Evolutionary conservation across 495 filamentous ascomycete genomes (phyloP).

Genomic region (Xylaria bambusicola): DNA sequence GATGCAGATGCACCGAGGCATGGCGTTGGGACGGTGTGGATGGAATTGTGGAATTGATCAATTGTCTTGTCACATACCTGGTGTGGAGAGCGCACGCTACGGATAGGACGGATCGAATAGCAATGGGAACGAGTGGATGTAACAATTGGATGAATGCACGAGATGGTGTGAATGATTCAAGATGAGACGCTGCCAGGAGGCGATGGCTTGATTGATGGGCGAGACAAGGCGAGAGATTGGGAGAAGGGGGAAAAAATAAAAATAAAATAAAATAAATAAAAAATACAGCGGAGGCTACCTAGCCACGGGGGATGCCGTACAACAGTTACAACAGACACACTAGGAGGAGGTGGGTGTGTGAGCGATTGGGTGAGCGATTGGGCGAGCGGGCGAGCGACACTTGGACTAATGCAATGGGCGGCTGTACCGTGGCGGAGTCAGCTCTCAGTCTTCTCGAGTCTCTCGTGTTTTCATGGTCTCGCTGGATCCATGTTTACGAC

Average conservation of each 20-base stretch:
- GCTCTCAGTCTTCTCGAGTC: no score
- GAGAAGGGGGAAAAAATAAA: not conserved
- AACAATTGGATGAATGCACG: slow-evolving; percentile 2
- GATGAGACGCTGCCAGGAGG: slow-evolving; percentile 9
- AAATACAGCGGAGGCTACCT: no score
- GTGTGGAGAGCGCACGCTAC: slow-evolving; percentile 9
- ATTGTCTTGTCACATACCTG: slow-evolving; percentile 8
- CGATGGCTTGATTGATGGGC: no score
- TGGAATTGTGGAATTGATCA: not conserved
- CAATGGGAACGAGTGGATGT: not conserved
- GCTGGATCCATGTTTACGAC: not conserved
- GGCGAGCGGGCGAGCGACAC: not conserved
- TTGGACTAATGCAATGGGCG: slow-evolving; percentile 5
- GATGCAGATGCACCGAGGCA: not conserved
- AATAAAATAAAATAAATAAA: not conserved
- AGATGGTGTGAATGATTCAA: not conserved
- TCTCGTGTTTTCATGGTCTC: slow-evolving; percentile 11
- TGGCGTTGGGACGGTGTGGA: slow-evolving; percentile 3
- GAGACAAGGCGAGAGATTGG: not conserved
- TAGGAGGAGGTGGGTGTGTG: not conserved
- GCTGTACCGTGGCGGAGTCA: slow-evolving; percentile 15
- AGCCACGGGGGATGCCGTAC: no score
- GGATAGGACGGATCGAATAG: slow-evolving; percentile 1
- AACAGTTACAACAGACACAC: no score
- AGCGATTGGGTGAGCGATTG: not conserved